phyloP scores from a whole-genome alignment of 1,284 basidiomycete genomes.

The Tremellales sp. region DNA sequence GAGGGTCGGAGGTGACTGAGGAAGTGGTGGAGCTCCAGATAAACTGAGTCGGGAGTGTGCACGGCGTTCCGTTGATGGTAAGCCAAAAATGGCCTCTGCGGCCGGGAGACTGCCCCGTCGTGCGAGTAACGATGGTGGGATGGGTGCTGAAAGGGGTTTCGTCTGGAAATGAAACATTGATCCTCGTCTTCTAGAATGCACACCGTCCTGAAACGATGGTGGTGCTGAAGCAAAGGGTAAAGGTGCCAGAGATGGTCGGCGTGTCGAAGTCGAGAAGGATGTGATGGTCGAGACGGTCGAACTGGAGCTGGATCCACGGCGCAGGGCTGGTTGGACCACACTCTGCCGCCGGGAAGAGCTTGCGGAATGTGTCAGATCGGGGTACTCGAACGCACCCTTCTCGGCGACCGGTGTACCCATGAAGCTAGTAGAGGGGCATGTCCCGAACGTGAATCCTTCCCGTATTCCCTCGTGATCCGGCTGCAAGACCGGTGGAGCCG shows the following conservation, averaged over 20 bases:
- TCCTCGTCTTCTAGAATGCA: slow-evolving; percentile 1
- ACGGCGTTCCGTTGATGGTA: slow-evolving; percentile 10
- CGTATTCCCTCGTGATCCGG: not conserved
- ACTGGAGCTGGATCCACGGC: slow-evolving; percentile 6
- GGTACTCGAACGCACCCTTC: slow-evolving; percentile 36
- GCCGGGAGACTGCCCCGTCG: slow-evolving; percentile 20
- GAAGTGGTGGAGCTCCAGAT: not conserved
- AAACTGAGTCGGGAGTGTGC: slow-evolving; percentile 5
- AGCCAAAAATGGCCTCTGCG: slow-evolving; percentile 11
- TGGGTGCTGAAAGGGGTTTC: slow-evolving; percentile 18
- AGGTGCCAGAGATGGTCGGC: not conserved
- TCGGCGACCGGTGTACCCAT: slow-evolving; percentile 29
- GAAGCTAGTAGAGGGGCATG: slow-evolving; percentile 12
- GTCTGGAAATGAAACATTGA: slow-evolving; percentile 12
- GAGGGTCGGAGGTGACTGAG: not conserved
- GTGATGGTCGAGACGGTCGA: slow-evolving; percentile 15
- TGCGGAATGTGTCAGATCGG: slow-evolving; percentile 4
- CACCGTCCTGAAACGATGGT: not conserved
- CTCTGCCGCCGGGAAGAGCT: not conserved
- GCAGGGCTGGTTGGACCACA: slow-evolving; percentile 8
- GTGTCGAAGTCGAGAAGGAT: slow-evolving; percentile 2
- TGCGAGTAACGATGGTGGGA: slow-evolving; percentile 26
- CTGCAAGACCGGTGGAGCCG: not conserved
- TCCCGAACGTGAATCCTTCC: slow-evolving; percentile 17
- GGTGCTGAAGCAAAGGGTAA: not conserved